A percentile compares a stretch with the other conserved stretches of the same genome.
These are phyloP conservation scores for Ceratobasidium sp. DNA, from an alignment of 1,284 basidiomycete genomes.

Conservation along the genomic window DNA sequence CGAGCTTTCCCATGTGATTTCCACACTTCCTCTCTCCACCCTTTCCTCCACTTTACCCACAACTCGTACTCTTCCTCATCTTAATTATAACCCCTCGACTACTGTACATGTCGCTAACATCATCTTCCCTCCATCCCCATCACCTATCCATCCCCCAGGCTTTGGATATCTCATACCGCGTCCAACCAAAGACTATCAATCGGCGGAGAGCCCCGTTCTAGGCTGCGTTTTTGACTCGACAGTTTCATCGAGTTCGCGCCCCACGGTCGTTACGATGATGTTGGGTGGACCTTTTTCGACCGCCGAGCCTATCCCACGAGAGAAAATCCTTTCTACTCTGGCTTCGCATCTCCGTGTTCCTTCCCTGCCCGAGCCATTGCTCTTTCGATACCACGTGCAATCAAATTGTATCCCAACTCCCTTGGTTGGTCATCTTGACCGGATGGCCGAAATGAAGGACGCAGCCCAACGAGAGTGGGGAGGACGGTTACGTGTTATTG, in stretches of 20 bases:
- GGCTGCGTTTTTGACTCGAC: slow-evolving; percentile 88
- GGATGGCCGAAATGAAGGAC: slow-evolving; percentile 68
- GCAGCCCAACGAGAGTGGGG: slow-evolving; percentile 60
- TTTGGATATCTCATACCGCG: slow-evolving; percentile 96
- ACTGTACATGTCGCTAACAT: slow-evolving; percentile 77
- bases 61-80: slow-evolving; percentile 53
- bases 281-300: slow-evolving; percentile 74
- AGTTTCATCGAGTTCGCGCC: slow-evolving; percentile 64
- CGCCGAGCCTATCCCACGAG: slow-evolving; percentile 55
- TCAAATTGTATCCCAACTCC: slow-evolving; percentile 84
- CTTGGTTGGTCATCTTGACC: slow-evolving; percentile 71
- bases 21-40: slow-evolving; percentile 72
- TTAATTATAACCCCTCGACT: slow-evolving; percentile 66
- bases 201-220: slow-evolving; percentile 57
- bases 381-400: slow-evolving; percentile 65
- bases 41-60: slow-evolving; percentile 63
- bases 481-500: slow-evolving; percentile 74
- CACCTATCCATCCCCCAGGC: slow-evolving; percentile 74
- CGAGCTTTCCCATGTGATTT: slow-evolving; percentile 65
- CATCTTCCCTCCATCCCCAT: slow-evolving; percentile 63
- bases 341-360: slow-evolving; percentile 46
- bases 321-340: slow-evolving; percentile 56
- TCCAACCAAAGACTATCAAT: slow-evolving; percentile 59
- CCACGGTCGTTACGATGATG: slow-evolving; percentile 89
- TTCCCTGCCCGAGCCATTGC: slow-evolving; percentile 65